Percentiles rank a stretch among this genome's conserved stretches.
Conservation (phyloP, 371 early-diverging fungal genomes). For the Apophysomyces trapeziformis region DNA sequence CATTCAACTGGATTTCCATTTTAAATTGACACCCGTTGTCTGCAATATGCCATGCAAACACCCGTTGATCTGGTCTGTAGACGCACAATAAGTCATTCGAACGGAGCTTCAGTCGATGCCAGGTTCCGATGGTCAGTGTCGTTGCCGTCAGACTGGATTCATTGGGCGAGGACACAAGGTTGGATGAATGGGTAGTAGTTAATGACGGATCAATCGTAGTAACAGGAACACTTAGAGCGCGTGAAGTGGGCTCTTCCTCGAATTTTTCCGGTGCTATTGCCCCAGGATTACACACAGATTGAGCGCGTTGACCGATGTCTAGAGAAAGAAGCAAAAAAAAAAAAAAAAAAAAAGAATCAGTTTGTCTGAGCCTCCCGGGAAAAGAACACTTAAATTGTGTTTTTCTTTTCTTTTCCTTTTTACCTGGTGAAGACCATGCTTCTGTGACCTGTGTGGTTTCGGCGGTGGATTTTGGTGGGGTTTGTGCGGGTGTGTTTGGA, state of each 20-base stretch:
- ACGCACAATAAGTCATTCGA: slow-evolving; percentile 69
- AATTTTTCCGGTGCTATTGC: neutral
- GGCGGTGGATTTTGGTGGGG: slow-evolving; percentile 12
- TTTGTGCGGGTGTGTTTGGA: slow-evolving; percentile 5
- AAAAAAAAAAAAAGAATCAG: slow-evolving; percentile 4
- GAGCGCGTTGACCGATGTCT: slow-evolving; percentile 18
- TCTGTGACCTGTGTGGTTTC: slow-evolving; percentile 11
- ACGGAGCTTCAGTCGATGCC: slow-evolving; percentile 73
- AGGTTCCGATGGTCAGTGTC: slow-evolving; percentile 75
- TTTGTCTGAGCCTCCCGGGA: neutral
- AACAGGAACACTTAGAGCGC: slow-evolving; percentile 25
- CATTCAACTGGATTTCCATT: slow-evolving; percentile 67
- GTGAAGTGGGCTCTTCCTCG: neutral
- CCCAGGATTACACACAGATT: slow-evolving; percentile 17
- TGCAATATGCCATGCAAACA: slow-evolving; percentile 75
- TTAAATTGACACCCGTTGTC: slow-evolving; percentile 72
- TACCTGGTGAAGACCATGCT: slow-evolving; percentile 27
- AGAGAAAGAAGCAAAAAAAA: neutral
- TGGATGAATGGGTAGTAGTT: neutral
- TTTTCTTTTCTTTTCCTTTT: slow-evolving; percentile 9
- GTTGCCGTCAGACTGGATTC: slow-evolving; percentile 55
- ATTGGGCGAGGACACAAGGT: neutral
- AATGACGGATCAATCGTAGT: slow-evolving; percentile 29
- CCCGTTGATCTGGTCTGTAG: slow-evolving; percentile 53
- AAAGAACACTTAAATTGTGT: too few relatives aligned